Evolutionary conservation across 805 yeast genomes (phyloP), one percentile per base, ranked within the genome.

Genomic region (Saturnispora dispora): DNA sequence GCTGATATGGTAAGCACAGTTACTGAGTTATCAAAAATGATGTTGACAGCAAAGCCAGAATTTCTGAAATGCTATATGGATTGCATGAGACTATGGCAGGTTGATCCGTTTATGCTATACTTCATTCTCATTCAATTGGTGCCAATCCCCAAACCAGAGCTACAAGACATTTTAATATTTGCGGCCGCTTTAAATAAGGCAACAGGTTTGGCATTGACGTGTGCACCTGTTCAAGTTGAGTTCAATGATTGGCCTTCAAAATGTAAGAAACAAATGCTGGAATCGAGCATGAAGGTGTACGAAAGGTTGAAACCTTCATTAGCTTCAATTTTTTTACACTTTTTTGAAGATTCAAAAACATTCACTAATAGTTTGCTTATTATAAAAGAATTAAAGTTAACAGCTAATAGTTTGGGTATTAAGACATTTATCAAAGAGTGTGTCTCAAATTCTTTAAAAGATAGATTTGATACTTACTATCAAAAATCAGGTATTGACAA

Each of bases 31-130:
- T 53, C 55, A 15, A 44, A 45, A 17, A 50, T 60, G 11, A 45
- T 57, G n/a, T 46, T 58, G n/a, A 45, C 52, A n/a, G 58, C 64
- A 15, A 53, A 51, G 2, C 46, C 63, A 10, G 49, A 43, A 11
- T 64, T 62, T 46, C 60, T 62, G 37, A 58, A 60, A 41, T 55
- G 60, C 15, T 52, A 60, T n/a, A 48, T 65, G 36, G 56, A 55
- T 40, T 66, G 69, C 53, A 47, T 66, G 36, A 58, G 62, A 40
- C 17, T 62, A 2, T 66, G 69, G 70, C 65, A 63, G 50, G 54
- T 59, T n/a, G 67, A 65, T 48, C 69, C 70, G 2, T 65, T 60
- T 48, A 53, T 55, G 13, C 43, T 61, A 7, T 58, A 61, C 33
- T 46, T 58, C 32, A 32, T 47, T 9, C 52, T 54, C 40, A 35